A percentile compares a stretch with the other conserved stretches of the same genome.
Conservation (phyloP, 1,139 yeast species). For the Protomyces inundatus region DNA sequence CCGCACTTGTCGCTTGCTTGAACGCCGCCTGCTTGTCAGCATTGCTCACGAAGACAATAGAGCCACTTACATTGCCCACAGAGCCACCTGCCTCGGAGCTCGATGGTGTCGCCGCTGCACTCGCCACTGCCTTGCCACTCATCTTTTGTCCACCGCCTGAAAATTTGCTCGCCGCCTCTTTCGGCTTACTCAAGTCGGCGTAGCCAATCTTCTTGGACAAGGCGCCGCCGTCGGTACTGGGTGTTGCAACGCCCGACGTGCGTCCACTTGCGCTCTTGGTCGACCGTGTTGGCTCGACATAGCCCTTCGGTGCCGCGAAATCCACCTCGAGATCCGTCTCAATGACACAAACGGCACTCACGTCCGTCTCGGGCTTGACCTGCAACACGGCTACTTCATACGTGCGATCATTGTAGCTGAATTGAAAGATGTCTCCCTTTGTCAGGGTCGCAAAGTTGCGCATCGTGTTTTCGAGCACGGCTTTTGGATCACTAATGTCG, state of each 20-base stretch:
- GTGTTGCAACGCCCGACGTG: constrained; percentile 36
- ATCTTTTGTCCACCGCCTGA: constrained; percentile 66
- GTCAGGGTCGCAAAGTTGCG: constrained; percentile 86
- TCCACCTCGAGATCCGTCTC: constrained; percentile 97
- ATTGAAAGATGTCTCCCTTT: constrained; percentile 76
- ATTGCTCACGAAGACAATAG: not conserved
- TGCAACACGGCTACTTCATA: constrained; percentile 82
- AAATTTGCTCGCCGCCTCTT: constrained; percentile 40
- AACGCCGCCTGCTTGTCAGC: constrained; percentile 5
- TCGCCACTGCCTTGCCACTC: constrained; percentile 53
- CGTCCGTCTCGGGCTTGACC: constrained; percentile 67
- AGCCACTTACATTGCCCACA: not conserved
- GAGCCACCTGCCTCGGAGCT: constrained; percentile 31
- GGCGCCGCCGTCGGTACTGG: constrained; percentile 37
- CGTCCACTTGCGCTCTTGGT: constrained; percentile 26
- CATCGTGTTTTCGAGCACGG: constrained; percentile 86
- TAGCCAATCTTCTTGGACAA: constrained; percentile 18
- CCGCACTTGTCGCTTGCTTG: constrained; percentile 26
- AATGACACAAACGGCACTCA: constrained; percentile 70
- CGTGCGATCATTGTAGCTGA: constrained; percentile 72
- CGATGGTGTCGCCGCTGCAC: not conserved
- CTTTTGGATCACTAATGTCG: constrained; percentile 92
- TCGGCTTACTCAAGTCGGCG: constrained; percentile 32
- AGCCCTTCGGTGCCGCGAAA: constrained; percentile 98
- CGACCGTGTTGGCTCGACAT: constrained; percentile 63